Conservation (phyloP, 2,329 filamentous ascomycete species). For the Pseudopyrenochaeta lycopersici region DNA sequence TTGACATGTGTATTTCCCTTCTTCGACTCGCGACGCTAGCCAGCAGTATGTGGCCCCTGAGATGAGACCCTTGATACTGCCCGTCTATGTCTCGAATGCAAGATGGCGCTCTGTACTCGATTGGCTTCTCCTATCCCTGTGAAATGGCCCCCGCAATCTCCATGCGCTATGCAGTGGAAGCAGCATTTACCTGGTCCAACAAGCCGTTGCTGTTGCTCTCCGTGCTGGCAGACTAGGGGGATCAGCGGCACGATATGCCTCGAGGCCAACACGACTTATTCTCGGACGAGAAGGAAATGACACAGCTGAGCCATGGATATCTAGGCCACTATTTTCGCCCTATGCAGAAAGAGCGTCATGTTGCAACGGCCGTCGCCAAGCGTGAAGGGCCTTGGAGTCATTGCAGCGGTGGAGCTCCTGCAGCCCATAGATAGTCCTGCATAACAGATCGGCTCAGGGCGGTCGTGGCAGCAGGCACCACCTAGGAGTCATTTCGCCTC, state of each 20-base stretch:
- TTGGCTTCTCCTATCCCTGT: conserved; percentile 1
- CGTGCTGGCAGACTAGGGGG: conserved; percentile 1
- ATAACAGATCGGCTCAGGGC: background rate
- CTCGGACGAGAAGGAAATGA: conserved; percentile 2
- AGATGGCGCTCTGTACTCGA: background rate
- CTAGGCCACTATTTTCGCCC: background rate
- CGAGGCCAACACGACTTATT: conserved; percentile 1
- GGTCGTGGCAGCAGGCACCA: too few species aligned
- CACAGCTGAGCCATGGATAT: background rate
- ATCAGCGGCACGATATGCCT: conserved; percentile 5
- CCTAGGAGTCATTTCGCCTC: too few species aligned
- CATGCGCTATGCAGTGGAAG: conserved; percentile 5
- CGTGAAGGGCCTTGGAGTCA: background rate
- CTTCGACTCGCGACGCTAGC: conserved; percentile 3
- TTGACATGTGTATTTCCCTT: conserved; percentile 4
- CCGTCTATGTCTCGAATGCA: conserved; percentile 2
- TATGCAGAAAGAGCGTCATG: conserved; percentile 3
- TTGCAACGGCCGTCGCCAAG: conserved; percentile 2
- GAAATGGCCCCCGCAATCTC: conserved; percentile 7
- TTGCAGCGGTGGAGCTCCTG: background rate
- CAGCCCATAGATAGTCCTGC: background rate
- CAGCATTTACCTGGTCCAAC: background rate
- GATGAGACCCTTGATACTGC: background rate
- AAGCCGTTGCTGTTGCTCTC: background rate
- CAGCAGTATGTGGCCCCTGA: background rate